Evolutionary conservation across 2,329 filamentous ascomycete genomes (phyloP).

Genomic region (Metarhizium brunneum): DNA sequence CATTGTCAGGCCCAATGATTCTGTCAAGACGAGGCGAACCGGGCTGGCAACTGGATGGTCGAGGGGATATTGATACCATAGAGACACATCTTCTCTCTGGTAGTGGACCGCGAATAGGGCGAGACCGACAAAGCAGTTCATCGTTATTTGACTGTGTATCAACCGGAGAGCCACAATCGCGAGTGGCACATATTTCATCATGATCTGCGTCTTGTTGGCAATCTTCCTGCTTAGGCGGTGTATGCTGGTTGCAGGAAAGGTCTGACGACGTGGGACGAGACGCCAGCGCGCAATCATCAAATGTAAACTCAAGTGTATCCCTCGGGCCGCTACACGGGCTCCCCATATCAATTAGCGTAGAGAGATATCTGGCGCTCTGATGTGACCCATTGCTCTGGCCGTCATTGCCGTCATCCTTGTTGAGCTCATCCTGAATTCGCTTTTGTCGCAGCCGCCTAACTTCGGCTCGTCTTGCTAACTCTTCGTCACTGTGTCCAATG

Average conservation of each 20-base stretch:
- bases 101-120: not conserved
- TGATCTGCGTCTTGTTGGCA: not conserved
- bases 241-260: not conserved
- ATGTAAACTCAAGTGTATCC: conserved; percentile 39
- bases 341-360: conserved; percentile 17
- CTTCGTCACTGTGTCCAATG: conserved; percentile 39
- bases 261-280: not conserved
- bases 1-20: conserved; percentile 13
- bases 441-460: conserved; percentile 44
- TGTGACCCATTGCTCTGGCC: conserved; percentile 18
- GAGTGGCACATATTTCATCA: not conserved
- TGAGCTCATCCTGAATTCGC: conserved; percentile 49
- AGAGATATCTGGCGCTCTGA: conserved; percentile 15
- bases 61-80: not conserved
- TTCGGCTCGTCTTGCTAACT: conserved; percentile 45
- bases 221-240: not conserved
- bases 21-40: conserved; percentile 9
- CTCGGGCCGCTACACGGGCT: conserved; percentile 32
- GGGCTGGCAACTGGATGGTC: conserved; percentile 2
- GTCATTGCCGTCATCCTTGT: conserved; percentile 33
- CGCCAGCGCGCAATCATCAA: conserved; percentile 7
- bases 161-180: not conserved
- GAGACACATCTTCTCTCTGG: not conserved
- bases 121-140: not conserved
- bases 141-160: conserved; percentile 1